Base-by-base conservation (phyloP, 164 flowering plant species). In the Tinospora cordifolia region DNA sequence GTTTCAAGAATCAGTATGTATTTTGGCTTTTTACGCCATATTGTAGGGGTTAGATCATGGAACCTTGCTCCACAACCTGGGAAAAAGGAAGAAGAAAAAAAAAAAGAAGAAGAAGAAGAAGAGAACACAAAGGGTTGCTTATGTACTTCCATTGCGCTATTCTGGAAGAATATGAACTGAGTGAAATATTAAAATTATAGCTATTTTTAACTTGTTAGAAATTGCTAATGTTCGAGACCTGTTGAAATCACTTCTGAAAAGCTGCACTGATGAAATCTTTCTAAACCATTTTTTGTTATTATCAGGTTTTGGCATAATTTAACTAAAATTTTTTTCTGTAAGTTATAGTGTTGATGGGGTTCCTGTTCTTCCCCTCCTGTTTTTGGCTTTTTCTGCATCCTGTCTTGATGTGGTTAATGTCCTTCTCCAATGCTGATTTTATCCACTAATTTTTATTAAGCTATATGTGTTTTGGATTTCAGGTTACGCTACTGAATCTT, bases 401-500 rank as follows among this genome's bases (percentile, higher is more conserved):
- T 22, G 36, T 15, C 60, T n/a, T 54, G 22, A 9, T 54, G 21
- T 44, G 47, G 60, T 19, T n/a, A 22, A 51, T 51, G 19, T 54
- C 21, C 21, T 19, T 54, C 6, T n/a, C 8, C 6, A 54, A n/a
- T 19, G 60, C 7, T n/a, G 22, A 19, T 7, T 9, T 54, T 54
- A 8, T 8, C 4, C 24, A 54, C 24, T 54, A 14, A 54, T 3
- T n/a, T n/a, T 54, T 54, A 8, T 54, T n/a, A 22, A 6, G 49
- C 22, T 17, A 1, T 49, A 26, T 60, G 27, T 38, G 60, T 44
- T n/a, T 14, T 67, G 25, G 19, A 67, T 8, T 15, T 38, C 60
- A 47, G 69, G 58, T 65, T 54, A 25, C 14, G 22, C 68, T 58
- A 72, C 54, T 72, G 25, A 68, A 46, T 38, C 38, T 70, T 58